phyloP scores from a whole-genome alignment of 1,139 yeast genomes.

The Geotrichum histeridarum region DNA sequence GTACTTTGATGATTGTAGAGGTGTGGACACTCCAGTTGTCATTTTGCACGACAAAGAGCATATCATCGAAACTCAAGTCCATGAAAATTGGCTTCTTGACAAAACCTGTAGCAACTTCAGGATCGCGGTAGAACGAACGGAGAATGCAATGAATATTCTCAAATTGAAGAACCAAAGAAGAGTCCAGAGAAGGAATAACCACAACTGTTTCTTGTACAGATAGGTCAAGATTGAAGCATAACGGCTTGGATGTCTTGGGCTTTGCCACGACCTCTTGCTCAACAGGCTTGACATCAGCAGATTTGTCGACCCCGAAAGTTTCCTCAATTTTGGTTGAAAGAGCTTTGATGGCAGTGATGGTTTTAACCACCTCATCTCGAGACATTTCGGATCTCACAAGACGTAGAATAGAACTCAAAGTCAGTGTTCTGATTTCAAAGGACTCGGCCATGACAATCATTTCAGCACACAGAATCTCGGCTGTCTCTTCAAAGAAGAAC shows the following conservation, averaged over 20 bases:
- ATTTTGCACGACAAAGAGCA: constrained; percentile 14
- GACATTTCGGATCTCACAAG: constrained; percentile 14
- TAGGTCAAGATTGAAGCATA: constrained; percentile 12
- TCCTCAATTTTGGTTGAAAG: constrained; percentile 6
- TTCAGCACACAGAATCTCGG: constrained; percentile 2
- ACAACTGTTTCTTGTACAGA: constrained; percentile 10
- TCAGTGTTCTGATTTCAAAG: constrained; percentile 14
- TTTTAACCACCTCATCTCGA: constrained; percentile 7
- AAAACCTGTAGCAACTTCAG: constrained; percentile 1
- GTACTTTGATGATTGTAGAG: constrained; percentile 19
- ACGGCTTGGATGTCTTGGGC: constrained; percentile 6
- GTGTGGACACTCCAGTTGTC: constrained; percentile 20
- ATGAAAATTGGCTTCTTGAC: constrained; percentile 11
- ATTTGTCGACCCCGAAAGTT: not conserved
- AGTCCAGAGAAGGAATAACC: constrained; percentile 18
- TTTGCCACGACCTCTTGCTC: not conserved
- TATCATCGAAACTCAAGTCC: constrained; percentile 14
- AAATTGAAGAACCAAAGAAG: constrained; percentile 16
- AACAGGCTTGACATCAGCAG: not conserved
- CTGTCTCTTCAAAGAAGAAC: constrained; percentile 8
- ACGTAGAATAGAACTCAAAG: constrained; percentile 13
- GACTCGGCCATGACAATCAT: constrained; percentile 8
- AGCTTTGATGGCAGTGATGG: constrained; percentile 4
- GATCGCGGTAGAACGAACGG: constrained; percentile 12
- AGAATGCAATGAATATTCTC: constrained; percentile 7